Base-by-base conservation (phyloP, 2,329 filamentous ascomycete genomes). In the Epichloe gansuensis region DNA sequence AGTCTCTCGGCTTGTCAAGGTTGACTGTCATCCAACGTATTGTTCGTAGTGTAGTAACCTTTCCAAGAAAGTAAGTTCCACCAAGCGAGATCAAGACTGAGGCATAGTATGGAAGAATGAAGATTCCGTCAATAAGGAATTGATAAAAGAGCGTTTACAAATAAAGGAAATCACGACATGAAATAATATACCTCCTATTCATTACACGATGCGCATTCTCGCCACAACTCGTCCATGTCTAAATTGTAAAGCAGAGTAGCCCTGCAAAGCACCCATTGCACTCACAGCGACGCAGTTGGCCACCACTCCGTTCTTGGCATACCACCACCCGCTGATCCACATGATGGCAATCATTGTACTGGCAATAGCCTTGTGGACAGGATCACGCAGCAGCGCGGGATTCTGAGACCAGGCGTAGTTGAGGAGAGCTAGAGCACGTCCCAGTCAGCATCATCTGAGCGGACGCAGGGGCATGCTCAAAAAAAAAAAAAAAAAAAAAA, bases 41-140 rank as follows among this genome's bases (percentile, higher is more conserved):
- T 23, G 41, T 31, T 31, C 28, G 17, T 25, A 5, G n/a, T 13
- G 0, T 7, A 66, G 64, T 66, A n/a, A 51, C 61, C 0, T 66
- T 66, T 15, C 56, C 56, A 66, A 47, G 63, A 66, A 25, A 64
- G 60, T 25, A 59, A 65, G n/a, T 45, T 45, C 65, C 6, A 58
- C 54, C 4, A 58, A 61, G 53, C 28, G 28, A 31, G 8, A 31
- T 31, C 28, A 9, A 31, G 28, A 31, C 28, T 9, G 28, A 9
- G 8, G 28, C 28, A 31, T 9, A 21, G 17, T 21, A 31, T 31
- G 28, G 28, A 9, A 31, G 28, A 4, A 31, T 31, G 28, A 4
- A 4, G 8, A 31, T 31, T 31, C 1, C 8, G 28, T 31, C 28
- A 9, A 31, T 9, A 9, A 9, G 8, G 1, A 9, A 31, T 31